Evolutionary conservation across 768 basidiomycete genomes (phyloP), one percentile per base, ranked within the genome.

Genomic region (Strobilomyces dryophilus): DNA sequence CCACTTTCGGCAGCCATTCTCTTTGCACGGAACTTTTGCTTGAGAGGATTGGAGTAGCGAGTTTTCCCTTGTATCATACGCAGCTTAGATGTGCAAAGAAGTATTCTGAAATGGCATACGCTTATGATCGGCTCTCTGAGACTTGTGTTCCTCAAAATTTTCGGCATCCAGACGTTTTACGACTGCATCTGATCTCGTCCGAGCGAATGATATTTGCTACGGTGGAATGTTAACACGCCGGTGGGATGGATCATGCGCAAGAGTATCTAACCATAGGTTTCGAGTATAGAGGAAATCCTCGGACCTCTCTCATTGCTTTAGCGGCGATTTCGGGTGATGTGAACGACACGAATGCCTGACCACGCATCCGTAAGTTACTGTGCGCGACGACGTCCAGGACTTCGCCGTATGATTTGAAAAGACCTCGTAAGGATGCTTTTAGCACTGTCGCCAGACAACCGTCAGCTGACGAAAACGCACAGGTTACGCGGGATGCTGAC

Each of bases 311-410:
- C 80, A 90, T 77, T 8, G 95, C 95, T 70, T 86, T 89, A 64
- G 79, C 77, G 34, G 97, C 97, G 52, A 81, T 80, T 53, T 98
- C 92, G 48, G 84, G 76, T 32, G 84, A 84, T 52, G 79, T 79
- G 69, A 99, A 97, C 35, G 91, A 92, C 35, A 99, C 92, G 66
- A 99, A 99, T 4, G 97, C 97, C 73, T 99, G 97, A 15, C 97
- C 97, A 36, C 97, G 81, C 97, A 99, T 99, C 36, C 97, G 85
- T 55, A 99, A 73, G 75, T 97, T 98, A 48, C 78, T 73, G 70
- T 99, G 97, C 10, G 95, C 94, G 18, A 94, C 89, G n/a, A 99
- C 92, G 66, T 95, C 92, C 26, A 98, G 72, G 17, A 99, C 89
- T 56, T 90, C 86, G 12, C 94, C 92, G 64, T 98, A 99, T 14